Evolutionary conservation across 2,329 filamentous ascomycete species (phyloP).

Genomic region (Fusarium subglutinans): DNA sequence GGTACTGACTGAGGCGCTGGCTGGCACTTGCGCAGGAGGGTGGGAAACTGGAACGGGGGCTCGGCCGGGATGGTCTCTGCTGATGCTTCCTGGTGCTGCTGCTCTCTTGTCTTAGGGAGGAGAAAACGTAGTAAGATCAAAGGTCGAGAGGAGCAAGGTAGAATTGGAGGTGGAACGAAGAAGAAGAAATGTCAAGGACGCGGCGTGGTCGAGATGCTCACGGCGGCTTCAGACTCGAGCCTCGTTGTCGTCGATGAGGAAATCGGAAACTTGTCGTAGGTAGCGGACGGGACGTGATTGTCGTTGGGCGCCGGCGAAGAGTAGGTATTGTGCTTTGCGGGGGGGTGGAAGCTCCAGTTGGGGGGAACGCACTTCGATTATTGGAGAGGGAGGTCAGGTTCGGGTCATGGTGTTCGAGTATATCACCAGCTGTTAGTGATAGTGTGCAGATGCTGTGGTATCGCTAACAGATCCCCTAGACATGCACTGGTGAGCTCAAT

Average conservation of each 20-base stretch:
- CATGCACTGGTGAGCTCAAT: conserved; percentile 4
- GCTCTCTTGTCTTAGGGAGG: conserved; percentile 10
- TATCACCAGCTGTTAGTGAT: conserved; percentile 23
- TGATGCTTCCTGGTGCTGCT: conserved; percentile 26
- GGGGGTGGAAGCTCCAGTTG: conserved; percentile 37
- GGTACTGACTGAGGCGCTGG: conserved; percentile 35
- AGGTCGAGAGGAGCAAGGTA: conserved; percentile 2
- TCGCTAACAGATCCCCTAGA: conserved; percentile 17
- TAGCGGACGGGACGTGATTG: conserved; percentile 12
- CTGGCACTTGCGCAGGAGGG: conserved; percentile 34
- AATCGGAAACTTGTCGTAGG: conserved; percentile 35
- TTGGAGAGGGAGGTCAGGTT: conserved; percentile 35
- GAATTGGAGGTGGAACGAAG: neutral
- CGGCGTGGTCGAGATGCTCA: conserved; percentile 36
- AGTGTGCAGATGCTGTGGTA: neutral
- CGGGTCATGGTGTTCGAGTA: neutral
- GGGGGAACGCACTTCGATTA: conserved; percentile 35
- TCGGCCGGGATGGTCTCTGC: conserved; percentile 26
- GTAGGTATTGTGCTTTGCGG: conserved; percentile 43
- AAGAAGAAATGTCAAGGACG: conserved; percentile 26
- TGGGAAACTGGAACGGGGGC: conserved; percentile 25
- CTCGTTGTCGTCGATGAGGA: conserved; percentile 38
- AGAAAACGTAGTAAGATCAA: conserved; percentile 12
- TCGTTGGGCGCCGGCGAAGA: conserved; percentile 40
- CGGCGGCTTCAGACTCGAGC: conserved; percentile 37